Evolutionary conservation across 805 yeast genomes (phyloP), one percentile per base, ranked within the genome.

Genomic region (Kluyveromyces nonfermentans): DNA sequence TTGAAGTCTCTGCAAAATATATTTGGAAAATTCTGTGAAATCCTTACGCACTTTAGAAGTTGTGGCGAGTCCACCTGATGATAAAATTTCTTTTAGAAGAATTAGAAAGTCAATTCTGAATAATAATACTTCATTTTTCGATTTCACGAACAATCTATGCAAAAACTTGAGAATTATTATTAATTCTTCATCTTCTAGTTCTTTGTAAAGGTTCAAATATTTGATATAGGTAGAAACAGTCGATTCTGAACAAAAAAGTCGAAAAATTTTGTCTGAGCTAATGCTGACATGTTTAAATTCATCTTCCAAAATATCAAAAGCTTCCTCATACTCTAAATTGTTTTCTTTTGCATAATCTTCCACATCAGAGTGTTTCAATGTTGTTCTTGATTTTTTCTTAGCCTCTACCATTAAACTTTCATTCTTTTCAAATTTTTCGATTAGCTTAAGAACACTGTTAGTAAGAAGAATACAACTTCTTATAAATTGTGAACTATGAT

Each of bases 101-200:
- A 71, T 58, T 73, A 90, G 74, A 56, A 93, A 78, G 57, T 89
- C 96, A 30, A 93, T 57, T 41, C 96, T 68, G 53, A 72, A 80
- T 30, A 85, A 60, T 30, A 75, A 63, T 0, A 79, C 67, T 35
- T 79, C 77, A 41, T 70, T 72, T 45, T 83, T 81, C 34, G 77
- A 72, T 39, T 77, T 71, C 39, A 82, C 79, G 50, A 87, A 78
- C 1, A 86, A 62, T 25, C 85, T 68, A 55, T 85, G 86, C 55
- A 88, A 78, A 55, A 76, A 90, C 1, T 82, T 68, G 7, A 93
- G 57, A 9, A 82, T 79, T 39, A 73, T 71, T 50, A 78, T 80
- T 37, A 90, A 64, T 40, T 79, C 80, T 10, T 65, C 70, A 43
- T 77, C 77, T 1, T 72, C 62, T 31, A 89, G 61, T 45, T 86